Conservation (phyloP, 2,329 filamentous ascomycete species). For the Aspergillus sp. region DNA sequence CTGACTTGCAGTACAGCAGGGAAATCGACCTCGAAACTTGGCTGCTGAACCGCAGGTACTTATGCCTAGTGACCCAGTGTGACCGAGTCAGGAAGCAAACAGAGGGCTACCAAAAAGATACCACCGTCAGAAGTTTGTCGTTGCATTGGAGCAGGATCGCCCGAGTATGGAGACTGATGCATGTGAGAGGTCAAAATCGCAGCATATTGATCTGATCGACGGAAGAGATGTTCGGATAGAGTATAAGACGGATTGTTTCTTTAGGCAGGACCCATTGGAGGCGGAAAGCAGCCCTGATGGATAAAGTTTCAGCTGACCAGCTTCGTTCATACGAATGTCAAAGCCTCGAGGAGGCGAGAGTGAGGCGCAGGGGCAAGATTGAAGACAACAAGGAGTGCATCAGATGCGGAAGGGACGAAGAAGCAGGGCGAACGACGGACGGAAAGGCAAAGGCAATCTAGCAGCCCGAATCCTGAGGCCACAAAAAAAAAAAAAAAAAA, state of each 20-base stretch:
- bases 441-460: neutral
- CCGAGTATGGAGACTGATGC: neutral
- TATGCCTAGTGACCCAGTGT: neutral
- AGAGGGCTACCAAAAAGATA: neutral
- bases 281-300: neutral
- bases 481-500: neutral
- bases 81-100: neutral
- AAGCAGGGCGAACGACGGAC: neutral
- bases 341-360: slow-evolving; percentile 11
- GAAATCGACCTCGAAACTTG: neutral
- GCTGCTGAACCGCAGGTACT: neutral
- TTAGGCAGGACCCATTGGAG: slow-evolving; percentile 3
- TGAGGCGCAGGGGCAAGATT: slow-evolving; percentile 15
- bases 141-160: neutral
- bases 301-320: slow-evolving; percentile 1
- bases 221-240: neutral
- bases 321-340: slow-evolving; percentile 2
- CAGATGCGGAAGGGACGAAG: neutral
- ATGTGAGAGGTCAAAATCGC: neutral
- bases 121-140: neutral
- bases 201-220: neutral
- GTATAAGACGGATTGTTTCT: neutral
- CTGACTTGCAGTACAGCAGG: neutral
- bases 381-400: neutral
- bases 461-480: neutral